Conservation (phyloP, 2,329 filamentous ascomycete species). For the Phialophora chinensis region DNA sequence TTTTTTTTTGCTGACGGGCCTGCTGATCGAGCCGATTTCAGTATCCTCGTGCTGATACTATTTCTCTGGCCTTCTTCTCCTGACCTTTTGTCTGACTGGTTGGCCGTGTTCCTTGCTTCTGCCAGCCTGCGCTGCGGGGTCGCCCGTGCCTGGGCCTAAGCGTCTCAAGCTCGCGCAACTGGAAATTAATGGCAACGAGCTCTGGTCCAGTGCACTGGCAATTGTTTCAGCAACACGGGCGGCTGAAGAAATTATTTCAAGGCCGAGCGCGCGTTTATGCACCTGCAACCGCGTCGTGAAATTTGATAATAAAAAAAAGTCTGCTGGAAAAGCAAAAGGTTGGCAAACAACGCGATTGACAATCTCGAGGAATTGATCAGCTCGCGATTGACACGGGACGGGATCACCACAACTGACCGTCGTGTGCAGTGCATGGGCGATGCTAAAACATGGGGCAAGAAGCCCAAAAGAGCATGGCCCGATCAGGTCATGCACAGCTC, state of each 20-base stretch:
- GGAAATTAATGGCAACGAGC: conserved; percentile 32
- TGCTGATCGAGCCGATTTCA: conserved; percentile 32
- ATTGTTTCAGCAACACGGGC: conserved; percentile 29
- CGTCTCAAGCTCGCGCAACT: conserved; percentile 23
- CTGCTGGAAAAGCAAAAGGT: neutral
- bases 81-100: conserved; percentile 21
- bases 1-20: conserved; percentile 20
- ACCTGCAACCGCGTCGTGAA: conserved; percentile 7
- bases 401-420: conserved; percentile 16
- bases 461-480: conserved; percentile 20
- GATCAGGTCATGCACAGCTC: conserved; percentile 24
- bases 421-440: neutral
- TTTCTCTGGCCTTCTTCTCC: conserved; percentile 16
- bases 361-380: conserved; percentile 9
- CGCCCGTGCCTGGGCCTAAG: conserved; percentile 32
- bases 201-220: conserved; percentile 24
- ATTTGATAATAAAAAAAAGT: neutral
- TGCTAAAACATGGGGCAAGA: conserved; percentile 20
- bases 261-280: conserved; percentile 8
- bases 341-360: neutral
- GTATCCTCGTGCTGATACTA: conserved; percentile 17
- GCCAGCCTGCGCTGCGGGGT: conserved; percentile 31
- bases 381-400: conserved; percentile 11
- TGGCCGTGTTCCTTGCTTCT: conserved; percentile 31
- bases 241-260: conserved; percentile 29